Conservation (phyloP, 1,139 yeast species). For the Debaryomycetaceae sp. region DNA sequence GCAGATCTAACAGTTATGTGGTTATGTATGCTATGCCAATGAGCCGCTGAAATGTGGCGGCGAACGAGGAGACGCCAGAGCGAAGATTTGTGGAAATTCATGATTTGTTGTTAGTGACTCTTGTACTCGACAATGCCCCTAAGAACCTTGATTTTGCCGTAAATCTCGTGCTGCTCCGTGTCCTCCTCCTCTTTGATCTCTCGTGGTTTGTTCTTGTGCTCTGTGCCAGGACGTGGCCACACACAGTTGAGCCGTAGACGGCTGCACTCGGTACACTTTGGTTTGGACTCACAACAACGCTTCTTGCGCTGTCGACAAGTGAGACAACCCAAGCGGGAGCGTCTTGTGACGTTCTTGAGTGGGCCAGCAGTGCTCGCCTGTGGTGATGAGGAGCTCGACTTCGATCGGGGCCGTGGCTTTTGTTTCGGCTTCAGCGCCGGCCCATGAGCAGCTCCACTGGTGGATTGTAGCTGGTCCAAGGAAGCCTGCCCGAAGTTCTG, state of each 20-base stretch:
- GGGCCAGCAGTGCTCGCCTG: not conserved
- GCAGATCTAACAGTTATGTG: too few species aligned
- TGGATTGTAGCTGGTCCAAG: not conserved
- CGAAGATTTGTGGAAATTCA: too few species aligned
- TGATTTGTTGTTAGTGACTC: constrained; percentile 9
- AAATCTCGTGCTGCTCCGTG: constrained; percentile 47
- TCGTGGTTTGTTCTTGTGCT: constrained; percentile 46
- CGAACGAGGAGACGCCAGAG: too few species aligned
- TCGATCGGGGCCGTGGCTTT: not conserved
- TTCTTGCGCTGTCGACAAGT: constrained; percentile 46
- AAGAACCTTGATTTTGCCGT: constrained; percentile 57
- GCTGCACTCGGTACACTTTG: constrained; percentile 41
- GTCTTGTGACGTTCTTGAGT: constrained; percentile 21
- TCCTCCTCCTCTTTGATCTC: constrained; percentile 47
- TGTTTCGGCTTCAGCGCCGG: not conserved
- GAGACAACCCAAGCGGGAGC: constrained; percentile 46
- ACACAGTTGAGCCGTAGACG: constrained; percentile 41
- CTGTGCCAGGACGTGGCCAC: constrained; percentile 52
- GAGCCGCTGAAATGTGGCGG: too few species aligned
- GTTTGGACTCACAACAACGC: constrained; percentile 43
- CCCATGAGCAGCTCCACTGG: not conserved
- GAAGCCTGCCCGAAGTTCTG: not conserved
- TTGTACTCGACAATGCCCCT: constrained; percentile 57
- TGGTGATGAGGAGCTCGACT: not conserved
- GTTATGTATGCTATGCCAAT: too few species aligned